Base-by-base conservation (phyloP, 768 basidiomycete species). In the Gloeopeniophorella convolvens region DNA sequence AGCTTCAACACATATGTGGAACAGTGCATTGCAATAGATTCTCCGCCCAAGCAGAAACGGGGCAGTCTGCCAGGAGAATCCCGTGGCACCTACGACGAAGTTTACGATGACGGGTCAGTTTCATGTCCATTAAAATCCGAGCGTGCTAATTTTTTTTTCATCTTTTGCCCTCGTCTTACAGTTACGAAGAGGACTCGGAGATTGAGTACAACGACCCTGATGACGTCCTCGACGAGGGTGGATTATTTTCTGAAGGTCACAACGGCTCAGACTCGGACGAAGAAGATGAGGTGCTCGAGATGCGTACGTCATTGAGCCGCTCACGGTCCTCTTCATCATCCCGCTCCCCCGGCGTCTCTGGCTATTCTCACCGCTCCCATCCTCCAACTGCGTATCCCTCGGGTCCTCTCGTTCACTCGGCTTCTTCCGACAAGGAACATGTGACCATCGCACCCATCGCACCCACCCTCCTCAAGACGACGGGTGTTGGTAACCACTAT, bases 1-100 rank as follows among this genome's bases (percentile, higher is more conserved):
- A 85, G 78, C 59, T 98, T 98, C 77, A 98, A 97, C 67, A 95
- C 94, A 0, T 96, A 94, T 63, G 95, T 99, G 32, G 89, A 96
- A 65, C 95, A 97, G 65, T 92, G 82, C 63, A 95, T 99, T 51
- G 84, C 89, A 35, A 88, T 91, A 63, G 89, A 90, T 62, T 83
- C 83, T 60, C 88, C 87, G 0, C 57, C 48, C 13, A 56, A 56
- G 27, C 70, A 72, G 54, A 63, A 54, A 59, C 58, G 54, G 28
- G 54, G 58, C 26, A 48, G 46, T 45, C 57, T 39, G 42, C 51
- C 41, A 40, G 39, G 40, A 21, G 50, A 51, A 28, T 27, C 24
- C 7, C 27, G 42, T 24, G 18, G 35, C 59, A 36, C 64, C 63
- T 60, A 66, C 36, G 34, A 60, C 50, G 66, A 53, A 42, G 56